These are phyloP conservation scores for Quercus phellos DNA, from an alignment of 331 rosid species.

Conservation along the genomic window DNA sequence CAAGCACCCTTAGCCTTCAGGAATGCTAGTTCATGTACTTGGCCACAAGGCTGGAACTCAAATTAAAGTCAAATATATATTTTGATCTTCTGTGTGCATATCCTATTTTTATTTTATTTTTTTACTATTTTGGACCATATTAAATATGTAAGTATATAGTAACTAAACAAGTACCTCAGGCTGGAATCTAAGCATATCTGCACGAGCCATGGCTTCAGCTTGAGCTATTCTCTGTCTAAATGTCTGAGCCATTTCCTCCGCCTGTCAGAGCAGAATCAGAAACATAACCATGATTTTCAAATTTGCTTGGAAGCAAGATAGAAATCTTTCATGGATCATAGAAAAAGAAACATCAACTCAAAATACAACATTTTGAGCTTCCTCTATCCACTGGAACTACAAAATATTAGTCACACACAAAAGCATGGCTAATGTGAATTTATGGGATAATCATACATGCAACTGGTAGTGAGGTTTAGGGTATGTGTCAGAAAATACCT, in stretches of 20 bases:
- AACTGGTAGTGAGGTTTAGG: slow-evolving; percentile 2
- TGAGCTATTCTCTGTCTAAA: slow-evolving; percentile 97
- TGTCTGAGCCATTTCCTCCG: slow-evolving; percentile 97
- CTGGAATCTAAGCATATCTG: slow-evolving; percentile 88
- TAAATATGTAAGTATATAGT: slow-evolving; percentile 10
- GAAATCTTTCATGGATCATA: slow-evolving; percentile 1
- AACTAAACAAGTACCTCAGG: slow-evolving; percentile 63
- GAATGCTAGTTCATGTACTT: background rate
- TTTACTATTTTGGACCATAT: background rate
- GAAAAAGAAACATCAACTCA: background rate
- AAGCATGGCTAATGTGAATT: background rate
- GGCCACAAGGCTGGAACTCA: background rate
- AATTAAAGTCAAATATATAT: background rate
- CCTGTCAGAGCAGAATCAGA: slow-evolving; percentile 46
- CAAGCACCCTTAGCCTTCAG: background rate
- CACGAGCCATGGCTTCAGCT: slow-evolving; percentile 98
- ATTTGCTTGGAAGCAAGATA: slow-evolving; percentile 15
- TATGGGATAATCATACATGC: background rate
- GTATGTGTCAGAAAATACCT: slow-evolving; percentile 49
- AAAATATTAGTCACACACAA: background rate
- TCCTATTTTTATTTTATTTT: background rate
- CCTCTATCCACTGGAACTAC: slow-evolving; percentile 9
- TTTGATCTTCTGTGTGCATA: background rate
- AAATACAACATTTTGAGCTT: slow-evolving; percentile 6
- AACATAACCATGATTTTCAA: background rate